Evolutionary conservation across 2,329 filamentous ascomycete genomes (phyloP), one percentile per base, ranked within the genome.

Genomic region (Penicillium sp.): DNA sequence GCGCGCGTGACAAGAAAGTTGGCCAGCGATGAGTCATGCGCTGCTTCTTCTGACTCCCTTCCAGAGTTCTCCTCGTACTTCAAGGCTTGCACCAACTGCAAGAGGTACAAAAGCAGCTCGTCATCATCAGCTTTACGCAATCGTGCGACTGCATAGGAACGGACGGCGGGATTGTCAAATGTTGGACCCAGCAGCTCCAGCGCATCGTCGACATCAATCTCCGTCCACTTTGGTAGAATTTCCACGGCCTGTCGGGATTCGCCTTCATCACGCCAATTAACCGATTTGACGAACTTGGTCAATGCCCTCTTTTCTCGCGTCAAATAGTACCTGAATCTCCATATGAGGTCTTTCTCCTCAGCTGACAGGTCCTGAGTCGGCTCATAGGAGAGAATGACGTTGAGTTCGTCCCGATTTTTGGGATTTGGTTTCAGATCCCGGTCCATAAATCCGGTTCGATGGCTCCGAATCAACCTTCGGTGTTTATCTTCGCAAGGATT

Each of bases 401-500:
- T 95, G 29, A 98, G 76, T 67, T 96, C 90, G 67, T 98, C 93
- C 49, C 93, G 83, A 47, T 94, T 89, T 70, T 95, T 95, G 28
- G 93, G 88, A 60, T 98, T 97, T 0, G 93, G 93, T 65, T 95
- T 96, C 53, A 96, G 75, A 65, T 98, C 93, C 57, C 93, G 87
- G 68, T 98, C 94, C 55, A 97, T 76, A 40, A 93, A 88, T n/a
- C 90, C 89, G 56, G 94, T 95, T 28, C 94, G 83, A 58, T 93
- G 88, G 66, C 90, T 95, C 66, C 93, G 84, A 57, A 97, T 90
- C 25, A 98, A 77, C 52, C 90, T 81, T 54, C 93, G 82, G 68
- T 98, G 93, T 67, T 98, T 98, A 63, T 85, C 88, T 69, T 98
- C 93, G 9, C 90, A 90, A 1, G 91, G 93, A 63, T 98, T 98